A percentile compares a stretch with the other conserved stretches of the same genome.
Evolutionary conservation across 345 rosid species (phyloP).

Genomic region (Melaleuca alternifolia): DNA sequence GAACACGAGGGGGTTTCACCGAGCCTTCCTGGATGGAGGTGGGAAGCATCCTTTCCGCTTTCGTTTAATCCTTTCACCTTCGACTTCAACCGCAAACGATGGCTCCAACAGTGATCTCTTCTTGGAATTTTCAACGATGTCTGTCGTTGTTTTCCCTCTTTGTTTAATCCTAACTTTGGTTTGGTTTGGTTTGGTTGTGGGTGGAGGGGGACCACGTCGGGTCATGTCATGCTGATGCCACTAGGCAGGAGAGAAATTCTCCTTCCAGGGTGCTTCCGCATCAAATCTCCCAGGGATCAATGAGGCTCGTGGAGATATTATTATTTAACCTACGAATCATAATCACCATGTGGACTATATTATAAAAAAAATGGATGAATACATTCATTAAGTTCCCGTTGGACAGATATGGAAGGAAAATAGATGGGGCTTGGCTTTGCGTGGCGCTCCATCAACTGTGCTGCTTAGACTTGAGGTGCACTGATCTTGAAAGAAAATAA

Average conservation of each 20-base stretch:
- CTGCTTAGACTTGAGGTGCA: not conserved
- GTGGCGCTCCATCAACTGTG: not conserved
- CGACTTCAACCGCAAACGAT: not conserved
- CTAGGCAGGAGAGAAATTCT: not conserved
- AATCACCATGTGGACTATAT: not conserved
- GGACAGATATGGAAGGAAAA: not conserved
- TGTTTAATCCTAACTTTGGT: not conserved
- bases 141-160: not conserved
- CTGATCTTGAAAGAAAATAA: not conserved
- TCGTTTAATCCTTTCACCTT: not conserved
- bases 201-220: not conserved
- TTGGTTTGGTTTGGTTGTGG: not conserved
- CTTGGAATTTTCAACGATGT: not conserved
- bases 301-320: not conserved
- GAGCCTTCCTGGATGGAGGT: constrained; percentile 14
- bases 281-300: not conserved
- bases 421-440: not conserved
- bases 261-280: not conserved
- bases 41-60: constrained; percentile 11
- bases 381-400: not conserved
- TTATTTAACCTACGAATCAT: not conserved
- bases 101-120: not conserved
- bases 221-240: not conserved
- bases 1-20: not conserved
- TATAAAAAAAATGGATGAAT: not conserved